phyloP scores from a whole-genome alignment of 148 eudicot genomes.

The Amaranthus hypochondriacus region DNA sequence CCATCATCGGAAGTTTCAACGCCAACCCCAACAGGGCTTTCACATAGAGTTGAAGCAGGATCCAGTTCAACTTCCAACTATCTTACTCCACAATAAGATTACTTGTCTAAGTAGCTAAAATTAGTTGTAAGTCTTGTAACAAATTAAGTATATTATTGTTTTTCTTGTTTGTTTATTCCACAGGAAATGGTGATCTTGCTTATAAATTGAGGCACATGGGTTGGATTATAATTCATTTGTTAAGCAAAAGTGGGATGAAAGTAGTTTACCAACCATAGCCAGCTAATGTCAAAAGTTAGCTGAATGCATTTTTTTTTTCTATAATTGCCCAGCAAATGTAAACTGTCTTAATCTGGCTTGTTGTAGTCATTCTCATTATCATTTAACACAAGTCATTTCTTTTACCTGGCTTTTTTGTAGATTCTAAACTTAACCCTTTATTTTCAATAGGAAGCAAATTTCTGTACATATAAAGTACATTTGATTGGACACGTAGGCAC shows the following conservation, averaged over 20 bases:
- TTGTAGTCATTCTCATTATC: not conserved
- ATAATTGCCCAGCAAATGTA: slow-evolving; percentile 9
- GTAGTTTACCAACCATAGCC: slow-evolving; percentile 25
- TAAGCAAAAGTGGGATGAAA: slow-evolving; percentile 14
- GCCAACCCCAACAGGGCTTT: slow-evolving; percentile 29
- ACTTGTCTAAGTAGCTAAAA: slow-evolving; percentile 16
- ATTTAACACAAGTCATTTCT: not conserved
- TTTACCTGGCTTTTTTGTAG: not conserved
- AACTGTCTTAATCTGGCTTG: not conserved
- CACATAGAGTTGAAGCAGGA: slow-evolving; percentile 36
- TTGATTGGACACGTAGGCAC: too few species aligned
- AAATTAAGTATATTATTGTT: not conserved
- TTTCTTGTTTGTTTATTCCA: not conserved
- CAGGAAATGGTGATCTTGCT: not conserved
- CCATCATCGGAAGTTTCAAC: slow-evolving; percentile 50
- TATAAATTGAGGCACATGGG: slow-evolving; percentile 23
- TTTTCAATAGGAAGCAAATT: too few species aligned
- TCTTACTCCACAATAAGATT: slow-evolving; percentile 24
- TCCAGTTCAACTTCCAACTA: not conserved
- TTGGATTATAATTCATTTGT: slow-evolving; percentile 9
- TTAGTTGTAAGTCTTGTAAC: slow-evolving; percentile 14
- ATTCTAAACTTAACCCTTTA: not conserved
- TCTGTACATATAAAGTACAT: too few species aligned
- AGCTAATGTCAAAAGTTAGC: slow-evolving; percentile 13
- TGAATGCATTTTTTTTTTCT: not conserved